These are phyloP conservation scores for Boechera stricta DNA, from an alignment of 345 rosid species.

Conservation along the genomic window DNA sequence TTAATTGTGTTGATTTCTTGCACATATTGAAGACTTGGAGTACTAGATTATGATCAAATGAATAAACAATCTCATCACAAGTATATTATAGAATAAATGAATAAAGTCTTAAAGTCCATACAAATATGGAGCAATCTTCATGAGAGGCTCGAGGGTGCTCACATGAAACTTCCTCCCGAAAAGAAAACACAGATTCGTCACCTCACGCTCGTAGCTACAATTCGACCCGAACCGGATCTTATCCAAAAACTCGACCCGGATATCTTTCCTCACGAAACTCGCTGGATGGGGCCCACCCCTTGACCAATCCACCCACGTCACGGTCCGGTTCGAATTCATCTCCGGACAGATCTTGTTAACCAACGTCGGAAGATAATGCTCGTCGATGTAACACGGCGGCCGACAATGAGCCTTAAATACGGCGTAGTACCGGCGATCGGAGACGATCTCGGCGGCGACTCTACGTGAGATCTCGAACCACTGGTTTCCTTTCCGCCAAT, in stretches of 20 bases:
- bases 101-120: conserved; percentile 20
- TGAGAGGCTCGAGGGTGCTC: conserved; percentile 54
- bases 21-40: background rate
- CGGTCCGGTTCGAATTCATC: conserved; percentile 48
- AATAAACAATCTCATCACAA: background rate
- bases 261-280: conserved; percentile 46
- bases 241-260: conserved; percentile 49
- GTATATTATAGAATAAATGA: background rate
- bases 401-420: conserved; percentile 44
- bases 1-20: background rate
- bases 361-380: conserved; percentile 57
- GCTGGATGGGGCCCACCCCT: conserved; percentile 54
- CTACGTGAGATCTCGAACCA: conserved; percentile 56
- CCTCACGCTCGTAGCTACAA: conserved; percentile 50
- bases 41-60: background rate
- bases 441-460: conserved; percentile 47
- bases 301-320: conserved; percentile 65
- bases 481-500: conserved; percentile 58
- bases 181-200: conserved; percentile 49
- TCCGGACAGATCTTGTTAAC: conserved; percentile 46
- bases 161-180: conserved; percentile 61
- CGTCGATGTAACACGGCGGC: conserved; percentile 58
- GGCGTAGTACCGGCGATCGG: conserved; percentile 49
- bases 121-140: conserved; percentile 46
- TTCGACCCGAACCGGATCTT: conserved; percentile 46